Evolutionary conservation across 2,329 filamentous ascomycete genomes (phyloP), one percentile per base, ranked within the genome.

Genomic region (Curvularia hawaiiensis): DNA sequence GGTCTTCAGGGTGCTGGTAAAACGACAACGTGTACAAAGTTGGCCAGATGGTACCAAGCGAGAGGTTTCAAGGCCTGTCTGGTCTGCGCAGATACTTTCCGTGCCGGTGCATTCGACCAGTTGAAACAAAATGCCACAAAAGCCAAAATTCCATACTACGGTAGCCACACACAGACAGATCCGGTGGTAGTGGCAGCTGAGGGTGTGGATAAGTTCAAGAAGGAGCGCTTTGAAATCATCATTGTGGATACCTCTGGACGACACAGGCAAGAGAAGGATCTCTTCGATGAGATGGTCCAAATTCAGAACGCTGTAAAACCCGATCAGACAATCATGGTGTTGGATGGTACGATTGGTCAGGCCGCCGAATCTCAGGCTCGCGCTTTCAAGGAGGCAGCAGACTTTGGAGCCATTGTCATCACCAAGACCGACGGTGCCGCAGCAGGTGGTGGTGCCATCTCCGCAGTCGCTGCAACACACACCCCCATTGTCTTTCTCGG

Each of bases 101-200:
- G 95, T 80, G 95, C 95, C 33, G 95, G 95, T 82, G 95, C 95
- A 41, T 99, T 99, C 68, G 95, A 99, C 75, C 95, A 99, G 80
- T 79, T 99, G 76, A 98, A 98, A 81, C 95, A 99, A 80, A 99
- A 99, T 76, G 95, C 95, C 1, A 98, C 92, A 33, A 99, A 98
- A 78, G 95, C 95, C 50, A 98, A 98, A 81, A 98, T 99, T 51
- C 95, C 95, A 10, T 99, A 99, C 84, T 99, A 96, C 76, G 95
- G 95, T 70, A 96, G 91, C 56, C 83, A 99, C 63, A 99, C 94
- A 3, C 92, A 99, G 80, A 97, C 93, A 8, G 95, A 99, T 73
- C 95, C 95, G 0, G 92, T 94, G 0, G 88, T 92, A 6, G 95
- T 99, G 18, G 94, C 95, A 0, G 86, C 88, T n/a, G 93, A 97